phyloP scores from a whole-genome alignment of 1,284 basidiomycete species.

The Microbotryum violaceum region DNA sequence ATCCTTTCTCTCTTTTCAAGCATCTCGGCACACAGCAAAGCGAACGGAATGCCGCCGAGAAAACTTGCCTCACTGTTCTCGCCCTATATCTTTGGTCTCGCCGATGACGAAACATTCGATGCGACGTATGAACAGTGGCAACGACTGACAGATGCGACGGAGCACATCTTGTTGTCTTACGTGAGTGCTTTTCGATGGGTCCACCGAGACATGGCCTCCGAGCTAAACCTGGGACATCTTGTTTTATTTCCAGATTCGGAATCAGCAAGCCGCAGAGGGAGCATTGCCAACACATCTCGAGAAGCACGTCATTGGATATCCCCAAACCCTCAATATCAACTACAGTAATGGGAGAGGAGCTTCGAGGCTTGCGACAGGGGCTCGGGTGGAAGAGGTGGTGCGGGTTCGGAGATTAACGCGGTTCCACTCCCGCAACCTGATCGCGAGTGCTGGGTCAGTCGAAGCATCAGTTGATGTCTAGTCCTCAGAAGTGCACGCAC shows the following conservation, averaged over 20 bases:
- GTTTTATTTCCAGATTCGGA: slow-evolving; percentile 22
- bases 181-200: slow-evolving; percentile 52
- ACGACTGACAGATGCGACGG: slow-evolving; percentile 69
- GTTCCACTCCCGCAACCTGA: slow-evolving; percentile 34
- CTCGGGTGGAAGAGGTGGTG: slow-evolving; percentile 23
- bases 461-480: slow-evolving; percentile 8
- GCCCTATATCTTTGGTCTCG: slow-evolving; percentile 68
- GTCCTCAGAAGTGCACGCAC: background rate
- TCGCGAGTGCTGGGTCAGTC: slow-evolving; percentile 22
- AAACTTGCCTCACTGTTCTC: slow-evolving; percentile 59
- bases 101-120: slow-evolving; percentile 58
- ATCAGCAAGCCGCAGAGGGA: slow-evolving; percentile 28
- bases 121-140: slow-evolving; percentile 72
- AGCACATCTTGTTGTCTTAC: slow-evolving; percentile 76
- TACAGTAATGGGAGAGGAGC: background rate
- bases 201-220: background rate
- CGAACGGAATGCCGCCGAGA: slow-evolving; percentile 34
- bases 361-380: slow-evolving; percentile 12
- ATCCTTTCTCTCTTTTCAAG: slow-evolving; percentile 24
- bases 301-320: slow-evolving; percentile 32
- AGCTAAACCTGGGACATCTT: background rate
- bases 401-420: slow-evolving; percentile 26
- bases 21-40: slow-evolving; percentile 18
- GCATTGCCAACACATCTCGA: slow-evolving; percentile 33
- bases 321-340: slow-evolving; percentile 16